Base-by-base conservation (phyloP, 2,329 filamentous ascomycete genomes). In the Apiospora saccharicola region DNA sequence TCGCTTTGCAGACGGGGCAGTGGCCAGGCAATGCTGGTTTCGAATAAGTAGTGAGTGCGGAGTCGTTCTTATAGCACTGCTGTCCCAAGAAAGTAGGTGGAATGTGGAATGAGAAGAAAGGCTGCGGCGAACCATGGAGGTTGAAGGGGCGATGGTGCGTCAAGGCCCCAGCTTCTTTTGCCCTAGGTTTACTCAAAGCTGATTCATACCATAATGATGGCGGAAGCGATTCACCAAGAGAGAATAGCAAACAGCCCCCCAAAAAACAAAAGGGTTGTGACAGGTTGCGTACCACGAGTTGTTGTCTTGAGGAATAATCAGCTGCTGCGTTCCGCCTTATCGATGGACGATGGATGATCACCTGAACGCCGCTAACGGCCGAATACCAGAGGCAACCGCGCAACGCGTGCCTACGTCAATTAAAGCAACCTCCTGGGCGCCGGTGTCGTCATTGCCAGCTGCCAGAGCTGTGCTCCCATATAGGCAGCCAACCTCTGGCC, bases 271-370 rank as follows among this genome's bases (percentile, higher is more conserved):
- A 64, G 4, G 57, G 57, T 24, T 64, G 22, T 64, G 57, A 64
- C 53, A 37, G 57, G n/a, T 37, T 64, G 57, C 57, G 34, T 34
- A 41, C 57, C 67, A 47, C 47, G 30, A 26, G 44, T 47, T 70
- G 46, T 53, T 68, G 71, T 72, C 68, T 51, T 51, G 49, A 53
- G 69, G 41, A 69, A 41, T 64, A 71, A 69, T 73, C 72, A 71
- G 57, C 69, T 73, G 72, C 51, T 51, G 46, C 69, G 22, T 68
- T 47, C 47, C 68, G 46, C 57, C 41, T 47, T 64, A 41, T 43
- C 68, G 46, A 51, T 30, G 47, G 34, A 22, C 13, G 53, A 46
- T 41, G 57, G 34, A 6, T n/a, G 68, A 73, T 71, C 71, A 72
- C 41, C 49, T 72, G 71, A 34, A 51, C 49, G 47, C 49, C 61